Percentiles rank a stretch among this genome's conserved stretches.
Evolutionary conservation across 257 asterid genomes (phyloP).

Genomic region (Nicotiana knightiana): DNA sequence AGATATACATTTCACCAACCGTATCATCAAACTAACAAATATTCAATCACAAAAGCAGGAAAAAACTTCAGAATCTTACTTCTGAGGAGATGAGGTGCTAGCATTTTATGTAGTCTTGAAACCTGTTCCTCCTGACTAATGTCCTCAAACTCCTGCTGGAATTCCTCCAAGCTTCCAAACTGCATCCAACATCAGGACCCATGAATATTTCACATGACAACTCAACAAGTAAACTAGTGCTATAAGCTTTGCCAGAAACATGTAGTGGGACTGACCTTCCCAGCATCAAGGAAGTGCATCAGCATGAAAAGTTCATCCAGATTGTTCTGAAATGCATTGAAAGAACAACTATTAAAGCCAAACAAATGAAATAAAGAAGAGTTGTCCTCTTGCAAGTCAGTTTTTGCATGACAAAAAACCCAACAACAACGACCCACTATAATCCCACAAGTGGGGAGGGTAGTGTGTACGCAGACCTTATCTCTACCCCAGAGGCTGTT

Average conservation of each 20-base stretch:
- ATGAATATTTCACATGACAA: not conserved
- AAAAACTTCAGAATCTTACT: constrained; percentile 46
- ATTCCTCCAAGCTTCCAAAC: constrained; percentile 92
- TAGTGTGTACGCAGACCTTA: too few relatives aligned
- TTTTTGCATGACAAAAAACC: not conserved
- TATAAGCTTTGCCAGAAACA: not conserved
- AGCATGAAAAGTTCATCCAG: constrained; percentile 99
- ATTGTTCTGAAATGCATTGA: constrained; percentile 72
- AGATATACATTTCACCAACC: not conserved
- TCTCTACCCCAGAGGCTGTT: too few relatives aligned
- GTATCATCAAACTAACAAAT: not conserved
- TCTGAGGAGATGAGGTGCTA: constrained; percentile 96
- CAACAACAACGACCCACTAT: too few relatives aligned
- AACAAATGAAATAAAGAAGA: not conserved
- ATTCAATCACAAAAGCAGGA: constrained; percentile 21
- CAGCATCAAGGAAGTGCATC: constrained; percentile 99
- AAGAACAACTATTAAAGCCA: constrained; percentile 16
- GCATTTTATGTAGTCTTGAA: constrained; percentile 95
- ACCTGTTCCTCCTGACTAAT: constrained; percentile 97
- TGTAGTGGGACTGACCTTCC: constrained; percentile 64
- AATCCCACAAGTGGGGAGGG: too few relatives aligned
- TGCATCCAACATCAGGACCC: constrained; percentile 21
- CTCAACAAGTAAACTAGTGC: constrained; percentile 1
- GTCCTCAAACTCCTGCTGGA: constrained; percentile 98
- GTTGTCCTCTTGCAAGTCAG: not conserved